Evolutionary conservation across 352 stramenopile species (phyloP), one percentile per base, ranked within the genome.

Genomic region (Pythium dissotocum): DNA sequence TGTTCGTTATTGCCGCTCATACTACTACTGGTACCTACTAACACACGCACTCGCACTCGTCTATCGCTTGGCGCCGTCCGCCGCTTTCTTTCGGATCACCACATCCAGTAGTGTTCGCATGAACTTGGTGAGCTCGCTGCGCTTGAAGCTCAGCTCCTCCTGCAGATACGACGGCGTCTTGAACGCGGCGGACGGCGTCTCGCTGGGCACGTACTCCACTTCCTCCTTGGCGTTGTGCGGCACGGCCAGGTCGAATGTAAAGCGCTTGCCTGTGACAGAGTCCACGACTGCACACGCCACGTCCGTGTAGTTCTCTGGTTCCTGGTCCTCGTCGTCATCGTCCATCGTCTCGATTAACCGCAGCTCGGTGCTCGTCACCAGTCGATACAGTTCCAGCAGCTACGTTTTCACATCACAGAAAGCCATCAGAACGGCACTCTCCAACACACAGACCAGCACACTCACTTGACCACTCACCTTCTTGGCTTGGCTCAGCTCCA

Each of bases 131-230:
- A 93, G 83, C 69, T 95, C 84, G 44, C 77, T 78, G 40, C 85
- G 80, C 63, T 80, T 89, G 73, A 95, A 95, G 49, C 78, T 92
- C 60, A 95, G 67, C 61, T 95, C 87, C 36, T 95, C 84, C 79
- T 93, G 83, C 72, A 94, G 79, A 82, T 92, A 94, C 58, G 83
- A 82, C 33, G 85, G 83, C 36, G 85, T 72, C 69, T 80, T 79
- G 51, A 91, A 70, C 57, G 78, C 82, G 7, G 61, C 77, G n/a
- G 73, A 68, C 6, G 77, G 76, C 16, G 79, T 77, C 28, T 91
- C 85, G 52, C 77, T 88, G 14, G 87, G 85, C 28, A 90, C 71
- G 63, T 93, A 95, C 59, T 95, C 87, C 61, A 95, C 89, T 69
- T 93, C 79, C 64, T 87, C 83, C n/a, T 70, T 70, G 28, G 76